A percentile compares a stretch with the other conserved stretches of the same genome.
Conservation (phyloP, 192 early-diverging fungal species). For the Dimargaris verticillata region DNA sequence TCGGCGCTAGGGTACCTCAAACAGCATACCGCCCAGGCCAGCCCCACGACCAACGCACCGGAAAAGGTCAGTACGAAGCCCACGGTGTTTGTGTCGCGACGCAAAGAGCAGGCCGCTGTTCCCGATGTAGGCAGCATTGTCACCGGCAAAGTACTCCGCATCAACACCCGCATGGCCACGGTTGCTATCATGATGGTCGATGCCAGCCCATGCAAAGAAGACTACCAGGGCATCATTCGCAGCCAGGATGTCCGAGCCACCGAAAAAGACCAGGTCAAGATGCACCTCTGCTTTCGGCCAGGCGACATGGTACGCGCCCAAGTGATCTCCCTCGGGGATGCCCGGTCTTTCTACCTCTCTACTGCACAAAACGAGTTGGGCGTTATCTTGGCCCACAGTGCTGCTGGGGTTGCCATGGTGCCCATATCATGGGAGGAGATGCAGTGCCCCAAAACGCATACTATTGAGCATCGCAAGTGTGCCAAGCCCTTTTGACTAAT, state of each 20-base stretch:
- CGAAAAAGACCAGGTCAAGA: conserved; percentile 86
- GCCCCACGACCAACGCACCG: neutral
- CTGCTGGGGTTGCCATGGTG: conserved; percentile 65
- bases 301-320: conserved; percentile 82
- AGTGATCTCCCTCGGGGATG: conserved; percentile 85
- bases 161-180: conserved; percentile 72
- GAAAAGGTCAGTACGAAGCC: conserved; percentile 14
- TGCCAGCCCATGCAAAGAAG: conserved; percentile 55
- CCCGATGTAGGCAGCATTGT: conserved; percentile 63
- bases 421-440: conserved; percentile 97
- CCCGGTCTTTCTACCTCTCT: conserved; percentile 74
- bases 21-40: conserved; percentile 1
- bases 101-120: conserved; percentile 47
- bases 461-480: conserved; percentile 81
- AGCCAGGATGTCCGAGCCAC: conserved; percentile 89
- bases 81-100: conserved; percentile 35
- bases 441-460: conserved; percentile 82
- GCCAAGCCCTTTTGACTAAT: conserved; percentile 59
- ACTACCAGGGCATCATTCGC: conserved; percentile 80
- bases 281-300: conserved; percentile 77
- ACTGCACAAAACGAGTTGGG: conserved; percentile 88
- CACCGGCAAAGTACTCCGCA: conserved; percentile 73
- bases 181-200: conserved; percentile 87
- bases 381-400: conserved; percentile 81
- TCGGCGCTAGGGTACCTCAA: conserved; percentile 22